Conservation (phyloP, 2,329 filamentous ascomycete species). For the Pleurostoma richardsiae region DNA sequence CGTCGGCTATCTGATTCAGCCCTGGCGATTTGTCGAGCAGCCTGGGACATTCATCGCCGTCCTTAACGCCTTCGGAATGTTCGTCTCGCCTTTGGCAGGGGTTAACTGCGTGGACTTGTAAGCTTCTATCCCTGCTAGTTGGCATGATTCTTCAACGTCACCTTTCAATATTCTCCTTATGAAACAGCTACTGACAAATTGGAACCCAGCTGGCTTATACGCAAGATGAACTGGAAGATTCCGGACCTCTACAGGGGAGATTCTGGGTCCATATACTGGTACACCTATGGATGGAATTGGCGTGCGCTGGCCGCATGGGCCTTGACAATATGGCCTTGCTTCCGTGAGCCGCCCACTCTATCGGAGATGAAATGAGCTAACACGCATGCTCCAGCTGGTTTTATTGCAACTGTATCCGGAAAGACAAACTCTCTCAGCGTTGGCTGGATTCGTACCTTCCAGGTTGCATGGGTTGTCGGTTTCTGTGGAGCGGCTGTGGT, state of each 20-base stretch:
- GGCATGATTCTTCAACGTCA: too few relatives aligned
- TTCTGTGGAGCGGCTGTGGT: background rate
- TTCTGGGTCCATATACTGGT: constrained; percentile 31
- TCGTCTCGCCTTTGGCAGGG: constrained; percentile 32
- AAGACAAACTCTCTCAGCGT: background rate
- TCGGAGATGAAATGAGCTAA: background rate
- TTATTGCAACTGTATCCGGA: background rate
- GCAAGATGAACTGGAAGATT: constrained; percentile 26
- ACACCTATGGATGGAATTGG: constrained; percentile 31
- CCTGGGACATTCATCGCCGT: constrained; percentile 29
- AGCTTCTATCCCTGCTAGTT: background rate
- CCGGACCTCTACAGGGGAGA: constrained; percentile 27
- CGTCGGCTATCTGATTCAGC: constrained; percentile 28
- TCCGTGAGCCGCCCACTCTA: background rate
- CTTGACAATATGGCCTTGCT: background rate
- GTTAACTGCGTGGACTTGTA: constrained; percentile 27
- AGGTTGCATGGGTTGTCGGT: background rate
- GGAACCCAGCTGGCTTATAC: constrained; percentile 19
- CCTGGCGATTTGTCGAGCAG: constrained; percentile 30
- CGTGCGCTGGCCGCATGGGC: constrained; percentile 25
- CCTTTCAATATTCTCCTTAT: background rate
- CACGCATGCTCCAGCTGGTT: background rate
- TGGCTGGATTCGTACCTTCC: background rate
- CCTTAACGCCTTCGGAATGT: constrained; percentile 28
- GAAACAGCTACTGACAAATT: background rate